Base-by-base conservation (phyloP, 2,329 filamentous ascomycete species). In the Aplosporella prunicola region DNA sequence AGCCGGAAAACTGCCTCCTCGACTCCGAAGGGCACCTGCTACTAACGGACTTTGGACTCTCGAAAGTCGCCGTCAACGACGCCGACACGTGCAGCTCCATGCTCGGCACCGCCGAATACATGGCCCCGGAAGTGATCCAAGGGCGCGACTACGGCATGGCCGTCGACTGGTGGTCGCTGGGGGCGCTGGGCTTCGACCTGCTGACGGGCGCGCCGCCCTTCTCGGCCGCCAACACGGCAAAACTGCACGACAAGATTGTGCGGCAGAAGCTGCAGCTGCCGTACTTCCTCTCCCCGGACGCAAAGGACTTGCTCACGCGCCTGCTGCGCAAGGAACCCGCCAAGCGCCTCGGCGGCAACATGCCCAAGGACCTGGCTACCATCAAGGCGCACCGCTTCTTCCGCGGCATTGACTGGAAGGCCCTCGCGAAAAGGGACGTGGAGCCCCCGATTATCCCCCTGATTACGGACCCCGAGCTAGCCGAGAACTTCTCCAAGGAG, bases 151-250 rank as follows among this genome's bases (percentile, higher is more conserved):
- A 98, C 58, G 88, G 89, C 53, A 89, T 88, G 60, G 80, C 87
- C 1, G 93, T 95, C 13, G 91, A 98, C 64, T 98, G 89, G 89
- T 98, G 91, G 91, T 94, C 88, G 4, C 80, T 98, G 31, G 91
- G 93, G 23, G 88, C 89, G 3, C 73, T 98, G 30, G 87, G 85
- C 22, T 93, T 80, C 59, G 91, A 98, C 57, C 69, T 98, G 23
- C 79, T 98, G 58, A 96, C 89, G 8, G 91, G 93, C 36, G 80
- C 80, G 38, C 87, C 89, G 7, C 91, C 93, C 0, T 98, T 96
- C 65, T 78, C 78, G 17, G 91, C 85, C 28, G 80, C 80, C 59
- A 96, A 95, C 64, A 80, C 93, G 57, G 79, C 85, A 54, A 96
- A 94, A 68, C 88, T 95, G 45, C 86, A 94, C 60, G 82, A 95